A percentile compares a stretch with the other conserved stretches of the same genome.
Evolutionary conservation across 176 grass and related monocot species (phyloP).

Genomic region (Cenchrus americanus): DNA sequence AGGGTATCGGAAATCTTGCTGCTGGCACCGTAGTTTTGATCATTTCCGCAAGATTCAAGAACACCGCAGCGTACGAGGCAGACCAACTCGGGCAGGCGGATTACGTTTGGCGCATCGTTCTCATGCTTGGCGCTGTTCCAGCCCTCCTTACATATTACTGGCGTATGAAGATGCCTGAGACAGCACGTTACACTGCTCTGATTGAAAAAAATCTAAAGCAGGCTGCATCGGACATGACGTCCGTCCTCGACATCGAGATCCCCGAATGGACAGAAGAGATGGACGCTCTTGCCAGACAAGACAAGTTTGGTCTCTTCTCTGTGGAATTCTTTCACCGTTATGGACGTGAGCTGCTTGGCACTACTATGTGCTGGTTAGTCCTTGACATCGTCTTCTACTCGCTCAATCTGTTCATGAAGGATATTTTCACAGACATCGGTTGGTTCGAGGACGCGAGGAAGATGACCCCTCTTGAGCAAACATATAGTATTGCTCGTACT

Average conservation of each 20-base stretch:
- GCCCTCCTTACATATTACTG: constrained; percentile 59
- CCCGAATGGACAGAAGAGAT: background rate
- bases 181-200: constrained; percentile 68
- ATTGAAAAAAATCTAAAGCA: constrained; percentile 51
- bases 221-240: constrained; percentile 56
- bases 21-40: background rate
- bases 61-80: background rate
- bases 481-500: background rate
- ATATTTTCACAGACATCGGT: constrained; percentile 34
- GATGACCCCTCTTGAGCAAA: constrained; percentile 15
- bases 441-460: background rate
- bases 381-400: constrained; percentile 44
- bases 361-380: constrained; percentile 34
- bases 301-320: constrained; percentile 27
- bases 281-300: background rate
- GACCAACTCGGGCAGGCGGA: constrained; percentile 16
- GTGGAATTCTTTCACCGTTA: constrained; percentile 12
- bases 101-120: constrained; percentile 62
- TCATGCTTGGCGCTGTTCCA: constrained; percentile 65
- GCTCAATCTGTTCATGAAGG: constrained; percentile 49
- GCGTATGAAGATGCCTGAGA: constrained; percentile 69
- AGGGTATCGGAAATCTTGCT: background rate
- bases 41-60: background rate
- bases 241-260: background rate
- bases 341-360: constrained; percentile 32